Conservation (phyloP, 768 basidiomycete genomes). For the Lactarius evosmus region DNA sequence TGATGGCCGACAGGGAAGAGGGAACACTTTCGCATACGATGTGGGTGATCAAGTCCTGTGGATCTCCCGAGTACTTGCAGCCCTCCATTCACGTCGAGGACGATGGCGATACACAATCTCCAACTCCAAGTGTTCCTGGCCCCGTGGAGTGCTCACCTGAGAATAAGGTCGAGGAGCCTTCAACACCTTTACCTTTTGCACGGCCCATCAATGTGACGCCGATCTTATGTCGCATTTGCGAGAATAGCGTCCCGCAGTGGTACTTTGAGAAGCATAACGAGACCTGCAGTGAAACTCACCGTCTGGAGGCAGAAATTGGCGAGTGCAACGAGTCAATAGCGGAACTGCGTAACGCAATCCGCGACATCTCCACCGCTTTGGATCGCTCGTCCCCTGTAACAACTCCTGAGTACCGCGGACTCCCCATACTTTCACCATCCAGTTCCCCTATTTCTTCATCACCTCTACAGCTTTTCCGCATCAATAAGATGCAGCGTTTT, state of each 20-base stretch:
- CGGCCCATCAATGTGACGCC: slow-evolving; percentile 76
- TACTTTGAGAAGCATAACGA: slow-evolving; percentile 99
- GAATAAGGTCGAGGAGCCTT: slow-evolving; percentile 34
- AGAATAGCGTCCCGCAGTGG: slow-evolving; percentile 95
- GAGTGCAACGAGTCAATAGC: slow-evolving; percentile 91
- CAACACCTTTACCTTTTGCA: slow-evolving; percentile 70
- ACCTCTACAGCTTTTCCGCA: slow-evolving; percentile 73
- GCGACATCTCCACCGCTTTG: slow-evolving; percentile 68
- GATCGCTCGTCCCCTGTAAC: slow-evolving; percentile 68
- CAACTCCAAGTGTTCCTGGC: slow-evolving; percentile 39
- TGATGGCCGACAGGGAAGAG: slow-evolving; percentile 91
- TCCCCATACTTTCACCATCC: slow-evolving; percentile 76
- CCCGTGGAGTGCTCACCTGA: slow-evolving; percentile 8
- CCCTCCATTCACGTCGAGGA: slow-evolving; percentile 56
- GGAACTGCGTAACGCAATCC: slow-evolving; percentile 84
- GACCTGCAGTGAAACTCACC: slow-evolving; percentile 94
- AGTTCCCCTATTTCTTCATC: slow-evolving; percentile 68
- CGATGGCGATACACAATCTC: slow-evolving; percentile 38
- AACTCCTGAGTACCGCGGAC: slow-evolving; percentile 80
- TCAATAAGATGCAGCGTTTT: slow-evolving; percentile 68
- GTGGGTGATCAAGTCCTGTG: slow-evolving; percentile 92
- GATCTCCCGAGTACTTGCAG: slow-evolving; percentile 64
- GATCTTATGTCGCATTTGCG: slow-evolving; percentile 96
- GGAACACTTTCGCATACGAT: slow-evolving; percentile 91
- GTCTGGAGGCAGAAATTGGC: slow-evolving; percentile 90